Evolutionary conservation across 306 rosid genomes (phyloP).

Genomic region (Pterocarpus macrocarpus): DNA sequence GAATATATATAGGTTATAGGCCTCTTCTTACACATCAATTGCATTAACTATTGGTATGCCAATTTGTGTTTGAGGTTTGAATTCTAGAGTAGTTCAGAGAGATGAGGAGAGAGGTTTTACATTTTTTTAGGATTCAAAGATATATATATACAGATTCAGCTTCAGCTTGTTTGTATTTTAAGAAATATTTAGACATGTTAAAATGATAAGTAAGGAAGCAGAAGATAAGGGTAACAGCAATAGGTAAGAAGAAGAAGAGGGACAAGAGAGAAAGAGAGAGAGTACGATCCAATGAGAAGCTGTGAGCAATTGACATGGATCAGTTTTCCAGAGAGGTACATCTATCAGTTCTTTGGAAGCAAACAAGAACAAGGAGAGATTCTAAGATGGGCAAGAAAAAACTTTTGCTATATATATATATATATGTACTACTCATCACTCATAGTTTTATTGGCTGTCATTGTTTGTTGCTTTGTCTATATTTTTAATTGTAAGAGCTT

Average conservation of each 20-base stretch:
- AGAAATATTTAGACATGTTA: not conserved
- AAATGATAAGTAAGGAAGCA: constrained; percentile 9
- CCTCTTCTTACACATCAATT: not conserved
- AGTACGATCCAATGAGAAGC: constrained; percentile 56
- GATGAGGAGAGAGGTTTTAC: not conserved
- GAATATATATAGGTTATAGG: too few relatives aligned
- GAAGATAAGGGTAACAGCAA: not conserved
- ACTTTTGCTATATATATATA: too few relatives aligned
- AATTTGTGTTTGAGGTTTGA: constrained; percentile 42
- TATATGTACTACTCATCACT: too few relatives aligned
- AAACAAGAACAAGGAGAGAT: constrained; percentile 6
- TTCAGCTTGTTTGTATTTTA: not conserved
- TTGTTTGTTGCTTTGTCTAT: too few relatives aligned
- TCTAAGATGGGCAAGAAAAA: too few relatives aligned
- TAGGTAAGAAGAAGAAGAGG: not conserved
- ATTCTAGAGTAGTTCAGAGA: constrained; percentile 14
- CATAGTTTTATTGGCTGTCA: too few relatives aligned
- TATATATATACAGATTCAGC: not conserved
- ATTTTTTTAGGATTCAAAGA: not conserved
- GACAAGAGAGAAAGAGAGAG: constrained; percentile 24
- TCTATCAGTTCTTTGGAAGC: constrained; percentile 32
- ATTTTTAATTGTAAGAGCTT: too few relatives aligned
- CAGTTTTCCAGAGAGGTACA: constrained; percentile 14
- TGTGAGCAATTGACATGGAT: constrained; percentile 46
- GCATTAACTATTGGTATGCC: constrained; percentile 30